phyloP scores from a whole-genome alignment of 441 rosid genomes.

The Populus hybrid region DNA sequence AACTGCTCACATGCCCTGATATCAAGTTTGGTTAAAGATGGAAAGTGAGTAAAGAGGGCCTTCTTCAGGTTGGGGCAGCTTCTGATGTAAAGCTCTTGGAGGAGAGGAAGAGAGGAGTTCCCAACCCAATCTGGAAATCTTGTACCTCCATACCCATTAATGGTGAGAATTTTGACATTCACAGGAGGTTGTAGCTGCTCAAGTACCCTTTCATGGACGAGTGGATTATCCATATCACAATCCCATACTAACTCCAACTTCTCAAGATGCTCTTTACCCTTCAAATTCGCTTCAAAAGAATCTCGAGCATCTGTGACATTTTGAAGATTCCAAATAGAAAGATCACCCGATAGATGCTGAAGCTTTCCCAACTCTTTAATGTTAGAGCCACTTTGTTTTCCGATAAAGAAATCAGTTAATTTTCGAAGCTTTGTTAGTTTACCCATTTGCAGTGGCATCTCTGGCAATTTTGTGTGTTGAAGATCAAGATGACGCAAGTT shows the following conservation, averaged over 20 bases:
- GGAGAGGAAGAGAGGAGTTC: conserved; percentile 13
- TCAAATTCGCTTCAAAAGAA: background rate
- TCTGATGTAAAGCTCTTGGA: conserved; percentile 17
- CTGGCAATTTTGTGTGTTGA: no score
- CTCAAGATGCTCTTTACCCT: background rate
- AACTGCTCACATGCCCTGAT: background rate
- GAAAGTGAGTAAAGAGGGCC: conserved; percentile 18
- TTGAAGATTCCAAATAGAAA: no score
- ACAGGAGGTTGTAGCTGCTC: background rate
- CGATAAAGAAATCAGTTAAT: no score
- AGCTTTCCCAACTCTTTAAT: no score
- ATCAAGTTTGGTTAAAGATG: conserved; percentile 9
- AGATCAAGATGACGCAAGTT: no score
- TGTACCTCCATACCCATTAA: background rate
- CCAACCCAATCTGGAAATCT: conserved; percentile 3
- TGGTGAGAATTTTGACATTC: background rate
- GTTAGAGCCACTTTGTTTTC: no score
- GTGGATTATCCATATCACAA: background rate
- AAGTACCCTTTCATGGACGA: background rate
- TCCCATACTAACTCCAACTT: background rate
- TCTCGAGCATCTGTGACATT: background rate
- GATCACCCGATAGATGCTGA: no score
- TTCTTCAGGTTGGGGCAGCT: conserved; percentile 20
- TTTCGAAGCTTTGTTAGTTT: no score
- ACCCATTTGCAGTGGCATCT: no score